Evolutionary conservation across 2,329 filamentous ascomycete species (phyloP).

Genomic region (Aureobasidium sp.): DNA sequence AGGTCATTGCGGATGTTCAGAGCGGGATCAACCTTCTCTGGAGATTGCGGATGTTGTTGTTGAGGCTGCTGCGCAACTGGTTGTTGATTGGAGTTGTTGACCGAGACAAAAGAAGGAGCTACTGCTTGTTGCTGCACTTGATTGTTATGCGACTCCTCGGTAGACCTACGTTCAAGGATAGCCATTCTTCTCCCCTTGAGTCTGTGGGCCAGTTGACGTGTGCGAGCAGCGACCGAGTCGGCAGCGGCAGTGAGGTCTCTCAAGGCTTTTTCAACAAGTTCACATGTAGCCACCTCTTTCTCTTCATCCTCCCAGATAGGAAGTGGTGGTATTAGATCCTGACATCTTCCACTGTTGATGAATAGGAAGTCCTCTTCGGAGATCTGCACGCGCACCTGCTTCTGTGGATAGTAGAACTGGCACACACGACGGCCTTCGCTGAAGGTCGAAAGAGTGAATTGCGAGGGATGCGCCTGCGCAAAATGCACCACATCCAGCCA

Average conservation of each 20-base stretch:
- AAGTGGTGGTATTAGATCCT: slow-evolving; percentile 72
- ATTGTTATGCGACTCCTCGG: slow-evolving; percentile 29
- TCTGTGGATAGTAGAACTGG: slow-evolving; percentile 63
- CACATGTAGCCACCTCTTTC: slow-evolving; percentile 74
- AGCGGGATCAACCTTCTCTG: slow-evolving; percentile 34
- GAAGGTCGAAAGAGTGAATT: slow-evolving; percentile 65
- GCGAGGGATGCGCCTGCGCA: slow-evolving; percentile 69
- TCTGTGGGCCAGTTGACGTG: slow-evolving; percentile 73
- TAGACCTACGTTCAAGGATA: slow-evolving; percentile 58
- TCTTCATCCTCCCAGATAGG: slow-evolving; percentile 80
- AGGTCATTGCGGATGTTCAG: slow-evolving; percentile 52
- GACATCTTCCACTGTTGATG: slow-evolving; percentile 73
- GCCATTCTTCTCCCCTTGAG: slow-evolving; percentile 66
- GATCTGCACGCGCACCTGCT: slow-evolving; percentile 76
- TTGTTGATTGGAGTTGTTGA: slow-evolving; percentile 36
- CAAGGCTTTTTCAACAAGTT: slow-evolving; percentile 74
- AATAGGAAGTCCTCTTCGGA: slow-evolving; percentile 81
- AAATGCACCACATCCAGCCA: slow-evolving; percentile 86
- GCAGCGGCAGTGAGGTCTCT: slow-evolving; percentile 71
- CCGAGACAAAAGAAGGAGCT: slow-evolving; percentile 47
- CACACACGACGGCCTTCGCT: slow-evolving; percentile 65
- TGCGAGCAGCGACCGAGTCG: slow-evolving; percentile 62
- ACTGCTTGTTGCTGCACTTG: background rate
- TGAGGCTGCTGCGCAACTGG: background rate
- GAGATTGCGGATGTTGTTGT: background rate